Conservation (phyloP, 2,329 filamentous ascomycete genomes). For the Cytospora piceae region DNA sequence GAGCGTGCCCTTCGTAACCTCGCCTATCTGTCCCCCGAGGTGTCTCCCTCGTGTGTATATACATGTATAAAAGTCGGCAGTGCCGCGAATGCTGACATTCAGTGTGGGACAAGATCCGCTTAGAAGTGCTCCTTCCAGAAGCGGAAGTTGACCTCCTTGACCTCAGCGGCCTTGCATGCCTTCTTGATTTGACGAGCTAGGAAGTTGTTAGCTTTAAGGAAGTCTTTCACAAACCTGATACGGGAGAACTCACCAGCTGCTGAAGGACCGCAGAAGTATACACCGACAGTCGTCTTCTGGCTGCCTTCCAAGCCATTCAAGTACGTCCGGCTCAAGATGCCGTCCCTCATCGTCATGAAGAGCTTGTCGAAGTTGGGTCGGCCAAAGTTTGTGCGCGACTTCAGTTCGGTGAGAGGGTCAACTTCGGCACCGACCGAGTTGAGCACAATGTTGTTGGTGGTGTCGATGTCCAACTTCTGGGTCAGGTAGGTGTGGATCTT, state of each 20-base stretch:
- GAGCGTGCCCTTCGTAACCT: too few species aligned
- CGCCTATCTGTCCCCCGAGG: too few species aligned
- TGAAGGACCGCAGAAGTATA: constrained; percentile 96
- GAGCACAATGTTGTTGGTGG: constrained; percentile 93
- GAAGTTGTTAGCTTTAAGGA: constrained; percentile 42
- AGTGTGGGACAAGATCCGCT: constrained; percentile 24
- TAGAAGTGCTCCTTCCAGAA: constrained; percentile 99
- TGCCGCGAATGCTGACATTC: background rate
- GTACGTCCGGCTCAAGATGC: constrained; percentile 84
- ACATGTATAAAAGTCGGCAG: background rate
- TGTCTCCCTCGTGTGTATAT: background rate
- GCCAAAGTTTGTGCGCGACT: constrained; percentile 89
- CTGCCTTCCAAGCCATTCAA: constrained; percentile 78
- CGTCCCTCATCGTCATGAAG: constrained; percentile 83
- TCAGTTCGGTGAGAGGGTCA: constrained; percentile 91
- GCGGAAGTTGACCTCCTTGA: constrained; percentile 83
- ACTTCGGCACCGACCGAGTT: constrained; percentile 88
- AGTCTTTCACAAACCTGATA: background rate
- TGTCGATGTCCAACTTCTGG: constrained; percentile 88
- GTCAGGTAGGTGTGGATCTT: constrained; percentile 98
- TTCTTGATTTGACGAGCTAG: constrained; percentile 82
- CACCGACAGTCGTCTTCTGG: constrained; percentile 83
- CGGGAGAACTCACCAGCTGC: constrained; percentile 55
- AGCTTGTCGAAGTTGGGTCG: constrained; percentile 85
- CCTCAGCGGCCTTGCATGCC: constrained; percentile 74